Percentiles rank a stretch among this genome's conserved stretches.
Conservation (phyloP, 306 rosid species). For the Purshia tridentata region DNA sequence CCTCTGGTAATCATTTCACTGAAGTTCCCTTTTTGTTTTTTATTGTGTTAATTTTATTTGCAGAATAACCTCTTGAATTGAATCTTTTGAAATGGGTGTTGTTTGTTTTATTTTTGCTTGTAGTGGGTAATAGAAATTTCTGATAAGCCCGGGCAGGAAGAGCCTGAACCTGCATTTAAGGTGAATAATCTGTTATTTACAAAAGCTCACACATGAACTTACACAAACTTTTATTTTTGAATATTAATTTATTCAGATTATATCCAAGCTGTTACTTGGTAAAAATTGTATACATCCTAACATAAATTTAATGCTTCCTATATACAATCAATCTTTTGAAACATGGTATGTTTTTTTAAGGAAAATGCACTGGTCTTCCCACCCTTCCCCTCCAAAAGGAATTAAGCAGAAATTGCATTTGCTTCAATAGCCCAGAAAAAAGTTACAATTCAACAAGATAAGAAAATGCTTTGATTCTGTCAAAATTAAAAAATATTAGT, state of each 20-base stretch:
- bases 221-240: conserved; percentile 21
- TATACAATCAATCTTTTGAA: conserved; percentile 1
- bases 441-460: not conserved
- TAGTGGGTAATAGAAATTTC: conserved; percentile 98
- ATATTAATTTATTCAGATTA: not conserved
- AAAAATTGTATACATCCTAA: not conserved
- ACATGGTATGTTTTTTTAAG: not conserved
- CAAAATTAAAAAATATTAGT: not conserved
- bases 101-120: conserved; percentile 23
- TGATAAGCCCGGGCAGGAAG: conserved; percentile 89
- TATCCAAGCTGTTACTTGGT: not conserved
- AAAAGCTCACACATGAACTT: no score
- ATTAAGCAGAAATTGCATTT: not conserved
- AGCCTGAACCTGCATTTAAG: conserved; percentile 94
- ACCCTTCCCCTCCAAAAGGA: not conserved
- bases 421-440: not conserved
- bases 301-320: not conserved
- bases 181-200: no score
- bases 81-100: conserved; percentile 21
- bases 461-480: not conserved
- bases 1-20: conserved; percentile 72
- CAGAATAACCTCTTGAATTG: not conserved
- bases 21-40: conserved; percentile 14
- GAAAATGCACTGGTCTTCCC: not conserved
- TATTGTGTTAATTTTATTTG: not conserved